Conservation (phyloP, 371 early-diverging fungal genomes). For the Rhizopus sp. region DNA sequence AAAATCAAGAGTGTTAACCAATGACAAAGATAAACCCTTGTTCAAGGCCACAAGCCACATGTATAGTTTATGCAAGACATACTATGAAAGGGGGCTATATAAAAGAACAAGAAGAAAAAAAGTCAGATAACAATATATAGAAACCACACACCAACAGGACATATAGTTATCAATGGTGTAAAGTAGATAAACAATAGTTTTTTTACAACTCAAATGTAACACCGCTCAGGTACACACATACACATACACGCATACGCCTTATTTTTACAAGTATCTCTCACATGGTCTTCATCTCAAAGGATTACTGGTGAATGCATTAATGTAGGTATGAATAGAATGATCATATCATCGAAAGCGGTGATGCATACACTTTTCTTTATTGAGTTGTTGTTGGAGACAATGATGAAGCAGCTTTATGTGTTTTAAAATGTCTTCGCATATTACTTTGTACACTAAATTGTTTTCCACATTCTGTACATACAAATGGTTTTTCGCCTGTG, state of each 20-base stretch:
- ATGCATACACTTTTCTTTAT: too few species aligned
- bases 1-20: neutral
- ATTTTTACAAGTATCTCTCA: neutral
- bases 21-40: slow-evolving; percentile 1
- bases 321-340: too few species aligned
- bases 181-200: neutral
- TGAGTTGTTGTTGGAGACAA: neutral
- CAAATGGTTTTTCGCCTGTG: slow-evolving; percentile 77
- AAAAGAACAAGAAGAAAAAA: neutral
- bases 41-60: neutral
- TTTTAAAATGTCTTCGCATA: slow-evolving; percentile 68
- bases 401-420: slow-evolving; percentile 21
- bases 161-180: too few species aligned
- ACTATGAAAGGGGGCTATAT: too few species aligned
- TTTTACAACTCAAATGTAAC: neutral
- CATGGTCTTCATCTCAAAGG: neutral
- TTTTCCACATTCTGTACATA: slow-evolving; percentile 66
- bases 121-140: neutral
- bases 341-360: too few species aligned
- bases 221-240: neutral
- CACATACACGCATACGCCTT: too few species aligned
- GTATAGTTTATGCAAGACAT: too few species aligned
- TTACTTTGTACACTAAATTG: slow-evolving; percentile 78
- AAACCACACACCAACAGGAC: too few species aligned
- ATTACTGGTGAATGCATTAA: too few species aligned